Evolutionary conservation across 2,329 filamentous ascomycete genomes (phyloP).

Genomic region (Botrytis porri): DNA sequence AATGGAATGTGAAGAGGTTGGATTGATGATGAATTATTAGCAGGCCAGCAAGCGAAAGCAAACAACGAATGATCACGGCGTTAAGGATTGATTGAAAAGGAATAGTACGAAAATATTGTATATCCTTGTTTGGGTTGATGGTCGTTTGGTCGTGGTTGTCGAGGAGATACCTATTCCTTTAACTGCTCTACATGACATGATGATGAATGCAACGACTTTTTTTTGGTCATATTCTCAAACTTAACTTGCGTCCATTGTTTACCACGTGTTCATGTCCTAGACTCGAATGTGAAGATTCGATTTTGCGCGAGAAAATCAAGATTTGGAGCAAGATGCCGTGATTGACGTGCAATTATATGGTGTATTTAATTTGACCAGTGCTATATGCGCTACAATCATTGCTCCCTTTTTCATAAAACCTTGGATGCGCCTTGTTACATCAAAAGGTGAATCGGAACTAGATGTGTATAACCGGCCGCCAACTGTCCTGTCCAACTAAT

Average conservation of each 20-base stretch:
- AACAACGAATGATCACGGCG: background rate
- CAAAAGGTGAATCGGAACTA: background rate
- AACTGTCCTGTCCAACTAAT: no score
- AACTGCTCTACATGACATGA: slow-evolving; percentile 5
- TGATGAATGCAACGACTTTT: slow-evolving; percentile 16
- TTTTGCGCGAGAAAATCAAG: background rate
- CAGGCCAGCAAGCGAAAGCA: slow-evolving; percentile 4
- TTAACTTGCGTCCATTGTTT: no score
- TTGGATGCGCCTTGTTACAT: background rate
- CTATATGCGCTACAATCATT: background rate
- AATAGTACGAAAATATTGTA: slow-evolving; percentile 12
- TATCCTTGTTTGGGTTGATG: background rate
- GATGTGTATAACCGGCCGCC: background rate
- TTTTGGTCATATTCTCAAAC: background rate
- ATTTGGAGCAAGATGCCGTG: background rate
- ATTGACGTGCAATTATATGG: background rate
- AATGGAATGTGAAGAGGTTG: background rate
- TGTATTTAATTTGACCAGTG: background rate
- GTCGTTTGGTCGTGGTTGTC: background rate
- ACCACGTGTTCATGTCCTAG: background rate
- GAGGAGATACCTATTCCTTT: background rate
- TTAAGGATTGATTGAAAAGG: slow-evolving; percentile 9
- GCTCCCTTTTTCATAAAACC: background rate
- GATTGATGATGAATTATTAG: background rate
- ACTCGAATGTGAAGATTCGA: background rate